Evolutionary conservation across 2,329 filamentous ascomycete genomes (phyloP).

Genomic region (Cyanodermella asteris): DNA sequence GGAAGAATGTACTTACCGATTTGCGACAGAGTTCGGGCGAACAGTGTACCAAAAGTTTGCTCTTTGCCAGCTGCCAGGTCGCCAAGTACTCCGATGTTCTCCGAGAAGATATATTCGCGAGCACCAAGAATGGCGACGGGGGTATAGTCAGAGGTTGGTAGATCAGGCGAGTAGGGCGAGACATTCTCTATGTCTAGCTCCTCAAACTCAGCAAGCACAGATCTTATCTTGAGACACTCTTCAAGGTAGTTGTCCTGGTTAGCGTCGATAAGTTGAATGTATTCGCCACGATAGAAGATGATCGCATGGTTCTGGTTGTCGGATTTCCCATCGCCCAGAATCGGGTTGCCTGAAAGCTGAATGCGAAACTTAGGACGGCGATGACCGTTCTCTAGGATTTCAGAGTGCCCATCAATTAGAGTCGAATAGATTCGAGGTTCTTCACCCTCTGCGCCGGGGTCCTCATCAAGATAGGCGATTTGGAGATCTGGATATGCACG

Average conservation of each 20-base stretch:
- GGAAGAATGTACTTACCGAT: no score
- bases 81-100: conserved; percentile 97
- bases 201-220: conserved; percentile 90
- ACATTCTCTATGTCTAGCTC: conserved; percentile 95
- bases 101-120: conserved; percentile 99
- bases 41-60: conserved; percentile 99
- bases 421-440: conserved; percentile 91
- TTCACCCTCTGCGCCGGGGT: conserved; percentile 73
- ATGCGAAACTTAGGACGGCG: conserved; percentile 92
- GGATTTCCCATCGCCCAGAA: conserved; percentile 94
- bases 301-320: conserved; percentile 97
- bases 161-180: conserved; percentile 87
- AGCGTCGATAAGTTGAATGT: conserved; percentile 97
- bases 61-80: conserved; percentile 97
- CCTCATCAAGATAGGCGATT: conserved; percentile 96
- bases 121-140: conserved; percentile 95
- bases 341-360: conserved; percentile 93
- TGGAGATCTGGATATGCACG: conserved; percentile 94
- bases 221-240: conserved; percentile 95
- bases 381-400: conserved; percentile 94
- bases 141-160: conserved; percentile 47
- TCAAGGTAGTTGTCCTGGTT: conserved; percentile 99
- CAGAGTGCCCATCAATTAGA: conserved; percentile 88
- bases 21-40: conserved; percentile 84
- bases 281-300: conserved; percentile 98